Conservation (phyloP, 495 filamentous ascomycete genomes). For the Pseudevernia furfuracea region DNA sequence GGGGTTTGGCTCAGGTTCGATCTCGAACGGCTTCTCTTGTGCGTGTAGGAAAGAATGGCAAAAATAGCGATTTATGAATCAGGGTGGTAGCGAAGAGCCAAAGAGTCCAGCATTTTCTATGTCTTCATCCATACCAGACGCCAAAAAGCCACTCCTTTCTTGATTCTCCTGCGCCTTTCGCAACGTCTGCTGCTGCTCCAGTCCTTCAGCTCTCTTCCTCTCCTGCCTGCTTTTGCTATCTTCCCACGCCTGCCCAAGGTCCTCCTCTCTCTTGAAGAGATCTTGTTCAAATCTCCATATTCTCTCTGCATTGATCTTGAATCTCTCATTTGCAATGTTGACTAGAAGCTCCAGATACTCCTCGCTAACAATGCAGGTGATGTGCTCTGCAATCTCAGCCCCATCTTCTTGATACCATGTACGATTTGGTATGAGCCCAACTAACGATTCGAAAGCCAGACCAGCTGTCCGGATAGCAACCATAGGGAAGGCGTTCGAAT, state of each 20-base stretch:
- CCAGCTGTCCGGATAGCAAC: conserved; percentile 78
- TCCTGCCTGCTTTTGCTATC: conserved; percentile 48
- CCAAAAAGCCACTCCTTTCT: neutral
- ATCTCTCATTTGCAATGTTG: conserved; percentile 65
- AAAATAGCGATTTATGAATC: neutral
- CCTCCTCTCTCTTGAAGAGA: conserved; percentile 33
- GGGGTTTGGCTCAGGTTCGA: too few relatives aligned
- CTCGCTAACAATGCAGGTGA: conserved; percentile 42
- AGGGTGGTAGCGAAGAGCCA: neutral
- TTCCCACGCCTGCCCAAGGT: conserved; percentile 43
- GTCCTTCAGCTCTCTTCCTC: conserved; percentile 55
- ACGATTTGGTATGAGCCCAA: conserved; percentile 42
- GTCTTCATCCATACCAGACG: neutral
- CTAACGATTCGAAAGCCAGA: conserved; percentile 66
- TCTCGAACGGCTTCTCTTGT: neutral
- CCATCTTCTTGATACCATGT: conserved; percentile 31
- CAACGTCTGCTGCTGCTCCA: conserved; percentile 35
- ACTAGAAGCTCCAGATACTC: conserved; percentile 57
- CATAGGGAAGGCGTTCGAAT: conserved; percentile 51
- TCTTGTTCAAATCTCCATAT: conserved; percentile 52
- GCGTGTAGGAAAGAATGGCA: neutral
- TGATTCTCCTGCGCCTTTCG: neutral
- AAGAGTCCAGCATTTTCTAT: neutral
- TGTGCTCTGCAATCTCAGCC: conserved; percentile 28
- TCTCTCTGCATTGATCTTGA: conserved; percentile 63